Percentiles rank a stretch among this genome's conserved stretches.
Conservation (phyloP, 495 filamentous ascomycete genomes). For the Xylaria acuta region DNA sequence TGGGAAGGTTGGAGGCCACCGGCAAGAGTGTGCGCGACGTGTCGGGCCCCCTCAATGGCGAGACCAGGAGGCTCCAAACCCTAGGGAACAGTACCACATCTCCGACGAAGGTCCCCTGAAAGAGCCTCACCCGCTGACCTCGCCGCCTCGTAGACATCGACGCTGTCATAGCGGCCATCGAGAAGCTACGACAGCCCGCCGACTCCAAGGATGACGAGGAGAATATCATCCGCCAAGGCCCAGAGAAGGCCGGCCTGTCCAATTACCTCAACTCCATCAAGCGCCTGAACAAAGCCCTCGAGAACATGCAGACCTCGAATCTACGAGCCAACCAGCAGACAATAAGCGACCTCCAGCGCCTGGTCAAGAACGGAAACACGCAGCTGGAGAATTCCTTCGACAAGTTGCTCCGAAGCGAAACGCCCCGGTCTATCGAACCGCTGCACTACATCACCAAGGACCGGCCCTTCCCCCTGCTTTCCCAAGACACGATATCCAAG, state of each 20-base stretch:
- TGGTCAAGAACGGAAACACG: constrained; percentile 77
- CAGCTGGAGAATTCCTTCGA: constrained; percentile 85
- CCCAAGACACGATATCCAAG: constrained; percentile 56
- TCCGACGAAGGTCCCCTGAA: not conserved
- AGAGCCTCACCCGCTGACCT: constrained; percentile 17
- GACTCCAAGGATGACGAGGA: constrained; percentile 90
- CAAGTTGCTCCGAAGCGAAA: constrained; percentile 69
- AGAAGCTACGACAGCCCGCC: constrained; percentile 83
- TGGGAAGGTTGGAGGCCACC: constrained; percentile 81
- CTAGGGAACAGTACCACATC: constrained; percentile 69
- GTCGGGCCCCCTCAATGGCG: constrained; percentile 90
- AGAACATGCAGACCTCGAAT: constrained; percentile 83
- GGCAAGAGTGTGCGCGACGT: constrained; percentile 90
- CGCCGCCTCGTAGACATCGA: constrained; percentile 71
- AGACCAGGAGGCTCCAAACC: constrained; percentile 85
- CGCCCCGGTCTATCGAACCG: constrained; percentile 79
- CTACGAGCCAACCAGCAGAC: constrained; percentile 90
- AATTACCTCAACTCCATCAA: constrained; percentile 91
- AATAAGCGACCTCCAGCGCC: constrained; percentile 74
- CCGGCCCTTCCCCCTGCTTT: constrained; percentile 56
- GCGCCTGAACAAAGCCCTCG: constrained; percentile 80
- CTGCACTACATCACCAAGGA: constrained; percentile 93
- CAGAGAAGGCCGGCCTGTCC: constrained; percentile 76
- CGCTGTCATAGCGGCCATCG: constrained; percentile 81
- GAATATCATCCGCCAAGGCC: constrained; percentile 84